Evolutionary conservation across 2,329 filamentous ascomycete species (phyloP), one percentile per base, ranked within the genome.

Genomic region (Aspergillus glaucus): DNA sequence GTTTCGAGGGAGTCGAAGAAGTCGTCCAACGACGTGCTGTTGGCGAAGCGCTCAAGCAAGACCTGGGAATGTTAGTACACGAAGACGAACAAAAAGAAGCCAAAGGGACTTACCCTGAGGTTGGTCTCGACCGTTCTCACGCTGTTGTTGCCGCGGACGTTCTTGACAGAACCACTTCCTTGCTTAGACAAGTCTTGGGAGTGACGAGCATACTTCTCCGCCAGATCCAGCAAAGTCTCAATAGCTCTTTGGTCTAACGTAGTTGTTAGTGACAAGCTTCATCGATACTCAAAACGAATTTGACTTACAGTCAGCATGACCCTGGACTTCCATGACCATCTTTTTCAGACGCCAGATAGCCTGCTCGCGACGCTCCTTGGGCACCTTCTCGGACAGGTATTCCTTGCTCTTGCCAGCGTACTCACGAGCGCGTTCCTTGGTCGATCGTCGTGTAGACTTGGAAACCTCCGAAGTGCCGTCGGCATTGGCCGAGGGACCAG

Each of bases 291-390:
- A 4, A 39, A 15, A 19, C 5, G 36, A 39, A 14, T 21, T 41
- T 12, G 19, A 72, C 78, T 67, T 70, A 83, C 80, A 98, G 62
- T 98, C 92, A 50, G 88, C 82, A 64, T 97, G 93, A 49, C 92
- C 88, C 73, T 98, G 93, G 61, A 95, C 90, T 72, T 98, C 93
- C 42, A 96, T 84, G 36, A 98, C 75, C 87, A 97, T 95, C 82
- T 97, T 97, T 83, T 92, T 98, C 57, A 98, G 73, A 34, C 93
- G 87, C 80, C 84, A 95, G 61, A 96, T 85, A 48, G 85, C 85
- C 76, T 95, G 90, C 6, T 97, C 90, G 52, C 91, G 89, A 51
- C 93, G 89, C 69, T 97, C 91, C 70, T 92, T 75, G 1, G 93
- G 91, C 71, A 98, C 79, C 78, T 97, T 98, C 62, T 84, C 80